Conservation (phyloP, 768 basidiomycete genomes). For the Xanthoconium stramineum region DNA sequence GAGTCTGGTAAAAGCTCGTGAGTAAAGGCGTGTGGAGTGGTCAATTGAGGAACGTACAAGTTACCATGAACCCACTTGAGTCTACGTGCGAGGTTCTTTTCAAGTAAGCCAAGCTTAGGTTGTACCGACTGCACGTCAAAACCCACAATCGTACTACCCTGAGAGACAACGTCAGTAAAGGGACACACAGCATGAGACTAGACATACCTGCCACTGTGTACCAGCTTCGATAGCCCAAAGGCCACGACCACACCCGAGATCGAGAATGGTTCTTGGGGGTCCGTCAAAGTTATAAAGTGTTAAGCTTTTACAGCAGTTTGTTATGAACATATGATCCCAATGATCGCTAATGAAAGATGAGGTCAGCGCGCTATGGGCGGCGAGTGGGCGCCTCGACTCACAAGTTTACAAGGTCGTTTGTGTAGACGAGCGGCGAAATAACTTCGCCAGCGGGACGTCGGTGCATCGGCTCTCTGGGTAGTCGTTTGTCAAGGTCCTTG, state of each 20-base stretch:
- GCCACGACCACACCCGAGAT: slow-evolving; percentile 71
- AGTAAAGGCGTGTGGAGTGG: slow-evolving; percentile 1
- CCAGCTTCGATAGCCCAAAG: slow-evolving; percentile 71
- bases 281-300: slow-evolving; percentile 53
- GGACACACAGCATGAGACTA: background rate
- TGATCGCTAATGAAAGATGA: slow-evolving; percentile 46
- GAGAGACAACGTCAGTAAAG: slow-evolving; percentile 3
- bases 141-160: slow-evolving; percentile 57
- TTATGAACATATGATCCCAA: slow-evolving; percentile 69
- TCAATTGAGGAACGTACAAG: slow-evolving; percentile 41
- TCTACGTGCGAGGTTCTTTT: slow-evolving; percentile 44
- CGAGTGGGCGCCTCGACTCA: slow-evolving; percentile 31
- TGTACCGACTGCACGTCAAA: slow-evolving; percentile 57
- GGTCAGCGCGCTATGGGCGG: background rate
- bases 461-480: slow-evolving; percentile 38
- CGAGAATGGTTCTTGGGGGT: slow-evolving; percentile 54
- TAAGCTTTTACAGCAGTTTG: slow-evolving; percentile 43
- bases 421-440: slow-evolving; percentile 55
- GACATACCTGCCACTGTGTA: slow-evolving; percentile 58
- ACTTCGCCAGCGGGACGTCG: slow-evolving; percentile 47
- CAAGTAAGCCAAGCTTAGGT: slow-evolving; percentile 40
- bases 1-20: slow-evolving; percentile 40
- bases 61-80: slow-evolving; percentile 68
- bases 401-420: slow-evolving; percentile 51
- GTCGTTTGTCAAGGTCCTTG: slow-evolving; percentile 46